phyloP scores from a whole-genome alignment of 768 basidiomycete species.

The Pleurotus tuoliensis region DNA sequence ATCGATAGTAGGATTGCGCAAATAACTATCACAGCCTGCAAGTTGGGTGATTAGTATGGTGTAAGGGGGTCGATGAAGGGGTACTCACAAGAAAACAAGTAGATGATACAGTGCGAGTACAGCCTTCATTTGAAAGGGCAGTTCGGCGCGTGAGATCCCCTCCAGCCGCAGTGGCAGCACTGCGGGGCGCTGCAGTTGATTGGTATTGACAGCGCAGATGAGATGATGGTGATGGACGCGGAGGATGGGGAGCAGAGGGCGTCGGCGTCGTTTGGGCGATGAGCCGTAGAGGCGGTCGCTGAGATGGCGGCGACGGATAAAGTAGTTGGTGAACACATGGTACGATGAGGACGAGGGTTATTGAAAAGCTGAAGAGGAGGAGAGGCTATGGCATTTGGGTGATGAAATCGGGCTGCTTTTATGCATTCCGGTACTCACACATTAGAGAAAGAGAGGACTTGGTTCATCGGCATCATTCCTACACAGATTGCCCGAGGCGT shows the following conservation, averaged over 20 bases:
- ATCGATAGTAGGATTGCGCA: not conserved
- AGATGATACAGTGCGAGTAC: not conserved
- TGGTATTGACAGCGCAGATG: conserved; percentile 21
- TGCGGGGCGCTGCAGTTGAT: conserved; percentile 61
- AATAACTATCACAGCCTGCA: not conserved
- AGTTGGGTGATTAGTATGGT: not conserved
- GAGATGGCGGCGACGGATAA: too few species aligned
- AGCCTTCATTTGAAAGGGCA: conserved; percentile 61
- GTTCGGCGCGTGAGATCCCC: conserved; percentile 52
- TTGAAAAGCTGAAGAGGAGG: not conserved
- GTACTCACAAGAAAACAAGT: not conserved
- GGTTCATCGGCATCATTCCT: conserved; percentile 19
- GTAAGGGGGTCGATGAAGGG: not conserved
- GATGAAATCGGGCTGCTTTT: conserved; percentile 23
- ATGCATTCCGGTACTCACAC: conserved; percentile 14
- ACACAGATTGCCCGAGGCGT: conserved; percentile 23
- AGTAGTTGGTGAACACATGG: too few species aligned
- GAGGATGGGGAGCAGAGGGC: not conserved
- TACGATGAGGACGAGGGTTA: too few species aligned
- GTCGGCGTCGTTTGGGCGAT: not conserved
- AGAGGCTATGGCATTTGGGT: not conserved
- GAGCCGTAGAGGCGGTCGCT: not conserved
- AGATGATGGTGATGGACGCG: conserved; percentile 16
- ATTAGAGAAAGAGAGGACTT: too few species aligned
- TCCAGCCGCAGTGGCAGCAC: conserved; percentile 76